Base-by-base conservation (phyloP, 208 protist genomes). In the Crithidia mellificae region DNA sequence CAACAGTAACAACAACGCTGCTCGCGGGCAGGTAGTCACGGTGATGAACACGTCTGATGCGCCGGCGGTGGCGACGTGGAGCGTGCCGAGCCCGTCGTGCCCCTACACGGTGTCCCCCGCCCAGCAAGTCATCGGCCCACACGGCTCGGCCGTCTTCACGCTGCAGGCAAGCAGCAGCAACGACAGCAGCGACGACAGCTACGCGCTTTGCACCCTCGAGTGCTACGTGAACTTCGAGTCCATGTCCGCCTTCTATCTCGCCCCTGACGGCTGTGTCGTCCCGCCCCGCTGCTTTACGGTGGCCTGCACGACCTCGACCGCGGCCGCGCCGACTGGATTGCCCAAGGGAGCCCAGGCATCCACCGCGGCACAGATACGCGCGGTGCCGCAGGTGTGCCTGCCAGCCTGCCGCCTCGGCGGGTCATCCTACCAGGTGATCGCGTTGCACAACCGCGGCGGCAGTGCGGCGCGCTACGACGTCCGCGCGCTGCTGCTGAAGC, bases 211-310 rank as follows among this genome's bases (percentile, higher is more conserved):
- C 51, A 59, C 63, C 51, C 32, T 98, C 11, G 92, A 98, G 87
- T 98, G 95, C 80, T 96, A 93, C 77, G 86, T 94, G 36, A 90
- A 86, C 69, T 94, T 85, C 67, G 95, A 88, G 57, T 77, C 84
- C 32, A 96, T 96, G 82, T 81, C 83, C 29, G 87, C 82, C 6
- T 97, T 96, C 64, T 86, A 89, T 44, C 74, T 93, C 29, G 79
- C 91, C 9, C 70, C 55, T 0, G 78, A 91, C 19, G 75, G 74
- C 47, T 77, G 73, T 34, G 88, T 95, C 19, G 73, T 78, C 25
- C 92, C 92, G 46, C 95, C 95, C 3, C 81, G 85, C 63, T 96
- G 85, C 68, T 87, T 97, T 55, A 80, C 78, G 2, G 63, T 92
- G 41, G 69, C 58, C 38, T 95, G 84, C 73, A 75, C 65, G 24